phyloP scores from a whole-genome alignment of 2,329 filamentous ascomycete species.

The Penicillium aurantiogriseum region DNA sequence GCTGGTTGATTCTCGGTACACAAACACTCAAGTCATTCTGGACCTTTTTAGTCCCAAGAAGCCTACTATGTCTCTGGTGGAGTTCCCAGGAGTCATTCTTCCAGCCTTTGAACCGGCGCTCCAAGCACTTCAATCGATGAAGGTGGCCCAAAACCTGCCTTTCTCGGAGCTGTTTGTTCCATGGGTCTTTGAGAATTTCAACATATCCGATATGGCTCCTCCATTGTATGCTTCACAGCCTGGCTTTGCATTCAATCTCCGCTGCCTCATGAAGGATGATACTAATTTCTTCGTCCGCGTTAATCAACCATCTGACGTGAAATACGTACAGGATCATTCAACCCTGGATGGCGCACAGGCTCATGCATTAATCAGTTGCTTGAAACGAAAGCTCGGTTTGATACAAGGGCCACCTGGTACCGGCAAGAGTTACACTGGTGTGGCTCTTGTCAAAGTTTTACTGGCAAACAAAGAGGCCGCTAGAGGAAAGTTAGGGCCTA shows the following conservation, averaged over 20 bases:
- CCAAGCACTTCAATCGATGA: conserved; percentile 56
- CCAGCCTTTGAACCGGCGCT: conserved; percentile 60
- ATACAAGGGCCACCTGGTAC: conserved; percentile 34
- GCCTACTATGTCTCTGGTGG: conserved; percentile 47
- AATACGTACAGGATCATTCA: conserved; percentile 17
- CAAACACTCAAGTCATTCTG: conserved; percentile 18
- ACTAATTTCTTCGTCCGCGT: conserved; percentile 20
- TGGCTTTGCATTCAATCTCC: conserved; percentile 50
- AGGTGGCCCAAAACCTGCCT: conserved; percentile 45
- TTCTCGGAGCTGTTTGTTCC: conserved; percentile 48
- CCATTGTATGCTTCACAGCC: conserved; percentile 52
- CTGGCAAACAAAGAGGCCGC: conserved; percentile 27
- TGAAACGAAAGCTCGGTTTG: conserved; percentile 20
- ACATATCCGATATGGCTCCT: conserved; percentile 37
- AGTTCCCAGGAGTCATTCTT: conserved; percentile 62
- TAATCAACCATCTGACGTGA: conserved; percentile 15
- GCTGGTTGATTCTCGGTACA: conserved; percentile 30
- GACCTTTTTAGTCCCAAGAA: conserved; percentile 11
- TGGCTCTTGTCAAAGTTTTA: conserved; percentile 31
- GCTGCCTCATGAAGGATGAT: conserved; percentile 27
- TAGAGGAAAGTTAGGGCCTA: conserved; percentile 41
- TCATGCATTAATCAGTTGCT: conserved; percentile 16
- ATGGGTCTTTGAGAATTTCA: conserved; percentile 2
- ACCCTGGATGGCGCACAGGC: conserved; percentile 25
- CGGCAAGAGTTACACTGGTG: conserved; percentile 30